Conservation (phyloP, 352 stramenopile species). For the Pythium myriotylum region DNA sequence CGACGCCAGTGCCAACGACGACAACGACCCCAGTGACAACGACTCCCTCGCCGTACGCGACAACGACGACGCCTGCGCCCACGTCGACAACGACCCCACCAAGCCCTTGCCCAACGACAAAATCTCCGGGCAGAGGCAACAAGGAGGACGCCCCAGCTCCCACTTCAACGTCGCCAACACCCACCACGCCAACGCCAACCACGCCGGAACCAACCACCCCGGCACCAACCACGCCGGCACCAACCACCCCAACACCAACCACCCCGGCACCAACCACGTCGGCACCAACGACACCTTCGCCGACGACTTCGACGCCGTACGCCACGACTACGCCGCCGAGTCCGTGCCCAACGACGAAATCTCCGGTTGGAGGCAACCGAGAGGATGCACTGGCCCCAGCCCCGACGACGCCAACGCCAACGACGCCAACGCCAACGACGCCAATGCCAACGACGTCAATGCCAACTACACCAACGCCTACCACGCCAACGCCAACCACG, state of each 20-base stretch:
- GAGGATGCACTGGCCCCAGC: too few species aligned
- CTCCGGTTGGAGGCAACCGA: too few species aligned
- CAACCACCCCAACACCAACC: background rate
- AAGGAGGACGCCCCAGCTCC: background rate
- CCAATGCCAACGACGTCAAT: too few species aligned
- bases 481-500: too few species aligned
- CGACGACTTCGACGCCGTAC: too few species aligned
- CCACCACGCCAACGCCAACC: background rate
- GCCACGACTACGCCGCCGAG: too few species aligned
- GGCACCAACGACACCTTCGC: background rate
- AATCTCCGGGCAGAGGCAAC: background rate
- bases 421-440: too few species aligned
- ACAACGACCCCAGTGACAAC: too few species aligned
- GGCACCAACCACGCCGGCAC: background rate
- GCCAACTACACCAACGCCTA: too few species aligned
- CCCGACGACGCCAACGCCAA: too few species aligned
- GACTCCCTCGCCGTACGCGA: background rate
- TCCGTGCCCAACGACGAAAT: too few species aligned
- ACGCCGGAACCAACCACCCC: background rate
- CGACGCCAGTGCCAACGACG: too few species aligned
- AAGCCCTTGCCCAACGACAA: conserved; percentile 2
- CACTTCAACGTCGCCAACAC: background rate
- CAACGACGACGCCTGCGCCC: background rate
- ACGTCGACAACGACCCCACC: background rate
- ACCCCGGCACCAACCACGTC: background rate